Evolutionary conservation across 116 monocot species (phyloP).

Genomic region (Papilionanthe hybrid): DNA sequence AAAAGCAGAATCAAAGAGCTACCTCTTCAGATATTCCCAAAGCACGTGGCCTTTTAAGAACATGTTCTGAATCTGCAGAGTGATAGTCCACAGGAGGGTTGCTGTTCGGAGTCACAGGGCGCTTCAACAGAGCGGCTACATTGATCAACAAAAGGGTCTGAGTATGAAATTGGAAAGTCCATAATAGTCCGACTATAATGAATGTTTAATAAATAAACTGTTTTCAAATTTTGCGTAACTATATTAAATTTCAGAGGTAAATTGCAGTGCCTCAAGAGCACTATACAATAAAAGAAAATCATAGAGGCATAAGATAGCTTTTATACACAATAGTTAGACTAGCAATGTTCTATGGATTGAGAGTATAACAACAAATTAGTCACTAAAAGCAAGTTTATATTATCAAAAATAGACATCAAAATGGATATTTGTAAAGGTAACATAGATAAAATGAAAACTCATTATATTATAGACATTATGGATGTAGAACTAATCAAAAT

Average conservation of each 20-base stretch:
- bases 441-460: too few relatives aligned
- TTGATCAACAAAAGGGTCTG: neutral
- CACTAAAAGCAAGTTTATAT: too few relatives aligned
- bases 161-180: neutral
- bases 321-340: too few relatives aligned
- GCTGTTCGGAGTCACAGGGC: constrained; percentile 24
- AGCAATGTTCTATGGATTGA: too few relatives aligned
- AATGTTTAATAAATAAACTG: neutral
- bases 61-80: constrained; percentile 31
- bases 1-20: neutral
- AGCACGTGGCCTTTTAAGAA: constrained; percentile 22
- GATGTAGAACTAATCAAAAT: too few relatives aligned
- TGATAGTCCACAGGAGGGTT: constrained; percentile 27
- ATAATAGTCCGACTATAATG: neutral
- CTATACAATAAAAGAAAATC: too few relatives aligned
- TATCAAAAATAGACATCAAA: too few relatives aligned
- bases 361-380: too few relatives aligned
- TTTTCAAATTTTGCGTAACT: neutral
- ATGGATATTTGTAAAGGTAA: too few relatives aligned
- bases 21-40: constrained; percentile 33
- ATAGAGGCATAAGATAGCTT: too few relatives aligned
- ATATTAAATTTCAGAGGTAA: neutral
- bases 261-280: too few relatives aligned
- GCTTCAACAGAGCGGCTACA: constrained; percentile 28
- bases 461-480: too few relatives aligned